Evolutionary conservation across 805 yeast species (phyloP).

Genomic region (Ogataea ramenticola): DNA sequence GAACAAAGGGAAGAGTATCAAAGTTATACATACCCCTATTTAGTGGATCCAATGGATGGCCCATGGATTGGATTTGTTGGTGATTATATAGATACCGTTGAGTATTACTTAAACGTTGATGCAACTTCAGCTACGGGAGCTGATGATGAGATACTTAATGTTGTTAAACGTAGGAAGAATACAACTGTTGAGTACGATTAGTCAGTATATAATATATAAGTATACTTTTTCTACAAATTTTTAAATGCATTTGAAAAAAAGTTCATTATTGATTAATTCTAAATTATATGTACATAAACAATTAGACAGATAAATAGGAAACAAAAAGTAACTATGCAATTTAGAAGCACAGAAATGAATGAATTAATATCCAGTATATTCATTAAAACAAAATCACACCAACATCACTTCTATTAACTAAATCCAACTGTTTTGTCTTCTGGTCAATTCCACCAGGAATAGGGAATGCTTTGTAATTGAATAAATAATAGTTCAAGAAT

Average conservation of each 20-base stretch:
- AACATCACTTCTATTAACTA: conserved; percentile 62
- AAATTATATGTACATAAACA: no score
- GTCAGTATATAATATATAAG: no score
- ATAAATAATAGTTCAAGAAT: conserved; percentile 78
- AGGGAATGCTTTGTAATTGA: conserved; percentile 81
- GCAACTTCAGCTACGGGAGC: conserved; percentile 1
- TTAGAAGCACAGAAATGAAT: no score
- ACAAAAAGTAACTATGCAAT: no score
- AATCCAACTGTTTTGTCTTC: conserved; percentile 43
- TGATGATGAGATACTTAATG: conserved; percentile 7
- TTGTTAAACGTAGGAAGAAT: conserved; percentile 14
- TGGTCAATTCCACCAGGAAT: conserved; percentile 72
- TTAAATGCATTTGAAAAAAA: no score
- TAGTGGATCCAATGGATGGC: conserved; percentile 42
- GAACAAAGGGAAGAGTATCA: conserved; percentile 47
- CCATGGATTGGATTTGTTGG: conserved; percentile 55
- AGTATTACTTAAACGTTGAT: conserved; percentile 14
- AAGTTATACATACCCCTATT: conserved; percentile 42
- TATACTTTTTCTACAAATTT: no score
- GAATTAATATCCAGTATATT: no score
- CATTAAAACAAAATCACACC: conserved; percentile 82
- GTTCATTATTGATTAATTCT: no score
- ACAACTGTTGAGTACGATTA: conserved; percentile 17
- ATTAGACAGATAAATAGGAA: no score
- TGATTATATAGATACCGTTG: conserved; percentile 36